These are phyloP conservation scores for Dothistroma pini DNA, from an alignment of 2,329 filamentous ascomycete species.

Conservation along the genomic window DNA sequence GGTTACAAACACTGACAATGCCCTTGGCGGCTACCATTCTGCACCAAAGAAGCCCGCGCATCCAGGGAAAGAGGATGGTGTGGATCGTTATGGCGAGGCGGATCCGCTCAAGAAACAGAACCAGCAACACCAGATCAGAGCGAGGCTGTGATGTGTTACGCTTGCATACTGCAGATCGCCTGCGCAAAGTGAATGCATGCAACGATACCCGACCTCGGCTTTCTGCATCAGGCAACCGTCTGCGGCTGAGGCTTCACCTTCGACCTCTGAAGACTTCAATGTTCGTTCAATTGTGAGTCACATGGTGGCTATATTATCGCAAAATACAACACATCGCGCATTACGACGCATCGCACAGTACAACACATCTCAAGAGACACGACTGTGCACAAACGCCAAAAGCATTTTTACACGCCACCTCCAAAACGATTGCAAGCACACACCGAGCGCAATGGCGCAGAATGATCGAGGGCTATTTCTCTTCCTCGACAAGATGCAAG, in stretches of 20 bases:
- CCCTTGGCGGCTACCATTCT: constrained; percentile 53
- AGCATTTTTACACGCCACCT: background rate
- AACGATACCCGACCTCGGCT: background rate
- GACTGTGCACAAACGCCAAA: background rate
- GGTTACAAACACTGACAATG: constrained; percentile 56
- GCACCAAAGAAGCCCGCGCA: constrained; percentile 55
- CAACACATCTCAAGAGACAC: background rate
- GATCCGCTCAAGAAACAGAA: constrained; percentile 42
- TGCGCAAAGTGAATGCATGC: too few relatives aligned
- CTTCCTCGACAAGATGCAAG: background rate
- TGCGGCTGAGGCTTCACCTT: background rate
- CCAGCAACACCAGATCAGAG: constrained; percentile 33
- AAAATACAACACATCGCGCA: background rate
- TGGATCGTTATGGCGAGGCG: constrained; percentile 37
- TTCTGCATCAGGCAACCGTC: background rate
- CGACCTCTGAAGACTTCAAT: background rate
- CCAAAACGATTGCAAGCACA: background rate
- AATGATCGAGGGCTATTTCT: background rate
- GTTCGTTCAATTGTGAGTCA: background rate
- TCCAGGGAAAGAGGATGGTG: constrained; percentile 36
- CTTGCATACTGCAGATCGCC: too few relatives aligned
- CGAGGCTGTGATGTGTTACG: constrained; percentile 36
- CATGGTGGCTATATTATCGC: background rate
- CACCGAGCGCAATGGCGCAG: background rate
- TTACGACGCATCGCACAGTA: background rate